A percentile compares a stretch with the other conserved stretches of the same genome.
Conservation (phyloP, 2,329 filamentous ascomycete genomes). For the Pestalotiopsis sp. region DNA sequence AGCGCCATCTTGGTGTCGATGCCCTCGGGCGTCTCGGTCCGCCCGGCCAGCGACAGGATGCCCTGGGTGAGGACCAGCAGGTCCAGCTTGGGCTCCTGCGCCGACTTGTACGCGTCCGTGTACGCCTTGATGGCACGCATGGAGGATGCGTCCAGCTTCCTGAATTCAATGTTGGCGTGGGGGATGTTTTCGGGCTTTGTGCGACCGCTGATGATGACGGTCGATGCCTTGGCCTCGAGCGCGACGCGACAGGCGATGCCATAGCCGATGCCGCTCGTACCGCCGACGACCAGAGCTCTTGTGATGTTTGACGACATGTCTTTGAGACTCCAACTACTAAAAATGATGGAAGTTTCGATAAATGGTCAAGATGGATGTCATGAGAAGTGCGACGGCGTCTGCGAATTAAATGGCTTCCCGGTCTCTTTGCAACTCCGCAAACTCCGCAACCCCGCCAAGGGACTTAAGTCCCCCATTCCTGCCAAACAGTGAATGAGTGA, state of each 20-base stretch:
- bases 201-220: constrained; percentile 36
- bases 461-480: too few species aligned
- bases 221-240: constrained; percentile 23
- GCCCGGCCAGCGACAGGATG: constrained; percentile 35
- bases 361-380: too few species aligned
- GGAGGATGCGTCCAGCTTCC: constrained; percentile 33
- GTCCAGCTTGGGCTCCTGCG: constrained; percentile 33
- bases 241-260: constrained; percentile 39
- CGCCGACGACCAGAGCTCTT: constrained; percentile 35
- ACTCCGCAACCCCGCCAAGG: too few species aligned
- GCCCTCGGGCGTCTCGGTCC: constrained; percentile 44
- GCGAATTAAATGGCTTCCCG: too few species aligned
- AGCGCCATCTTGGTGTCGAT: constrained; percentile 47
- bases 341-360: too few species aligned
- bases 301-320: not conserved
- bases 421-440: too few species aligned
- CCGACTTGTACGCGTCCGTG: constrained; percentile 28
- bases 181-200: constrained; percentile 31
- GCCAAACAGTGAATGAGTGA: too few species aligned
- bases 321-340: not conserved
- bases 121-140: constrained; percentile 38
- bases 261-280: constrained; percentile 38
- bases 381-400: too few species aligned
- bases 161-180: constrained; percentile 35
- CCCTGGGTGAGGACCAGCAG: constrained; percentile 42